Evolutionary conservation across 169 alveolate genomes (phyloP).

Genomic region (Theileria sp.): DNA sequence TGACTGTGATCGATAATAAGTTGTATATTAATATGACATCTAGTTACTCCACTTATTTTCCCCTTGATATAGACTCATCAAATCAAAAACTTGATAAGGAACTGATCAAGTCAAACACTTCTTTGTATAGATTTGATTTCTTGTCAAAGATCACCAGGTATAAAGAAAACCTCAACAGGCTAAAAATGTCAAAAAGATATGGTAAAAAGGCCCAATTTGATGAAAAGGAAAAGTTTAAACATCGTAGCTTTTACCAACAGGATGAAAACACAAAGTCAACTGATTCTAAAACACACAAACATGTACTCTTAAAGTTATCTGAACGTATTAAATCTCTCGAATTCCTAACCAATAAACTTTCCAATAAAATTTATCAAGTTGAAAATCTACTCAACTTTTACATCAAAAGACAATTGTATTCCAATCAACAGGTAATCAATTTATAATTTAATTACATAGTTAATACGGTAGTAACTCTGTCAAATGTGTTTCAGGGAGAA

Average conservation of each 20-base stretch:
- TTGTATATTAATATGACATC: constrained; percentile 2
- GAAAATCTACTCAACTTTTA: constrained; percentile 8
- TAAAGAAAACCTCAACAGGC: neutral
- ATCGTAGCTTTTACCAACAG: neutral
- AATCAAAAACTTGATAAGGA: neutral
- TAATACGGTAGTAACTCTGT: neutral
- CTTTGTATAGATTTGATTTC: constrained; percentile 4
- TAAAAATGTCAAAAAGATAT: neutral
- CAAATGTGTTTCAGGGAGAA: neutral
- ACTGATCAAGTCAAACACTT: neutral
- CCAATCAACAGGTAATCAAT: neutral
- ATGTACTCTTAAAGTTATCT: constrained; percentile 55
- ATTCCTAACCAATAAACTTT: constrained; percentile 31
- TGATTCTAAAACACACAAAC: constrained; percentile 24
- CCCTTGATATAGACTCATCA: neutral
- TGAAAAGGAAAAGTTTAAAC: neutral
- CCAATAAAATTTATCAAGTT: constrained; percentile 10
- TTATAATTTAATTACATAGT: neutral
- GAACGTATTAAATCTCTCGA: constrained; percentile 57
- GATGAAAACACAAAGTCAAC: constrained; percentile 2
- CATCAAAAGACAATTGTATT: neutral
- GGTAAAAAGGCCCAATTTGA: neutral
- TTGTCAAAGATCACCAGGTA: neutral
- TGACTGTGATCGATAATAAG: constrained; percentile 5
- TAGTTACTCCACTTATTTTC: neutral